Base-by-base conservation (phyloP, 202 grass and related monocot genomes). In the Cymbopogon flexuosus region DNA sequence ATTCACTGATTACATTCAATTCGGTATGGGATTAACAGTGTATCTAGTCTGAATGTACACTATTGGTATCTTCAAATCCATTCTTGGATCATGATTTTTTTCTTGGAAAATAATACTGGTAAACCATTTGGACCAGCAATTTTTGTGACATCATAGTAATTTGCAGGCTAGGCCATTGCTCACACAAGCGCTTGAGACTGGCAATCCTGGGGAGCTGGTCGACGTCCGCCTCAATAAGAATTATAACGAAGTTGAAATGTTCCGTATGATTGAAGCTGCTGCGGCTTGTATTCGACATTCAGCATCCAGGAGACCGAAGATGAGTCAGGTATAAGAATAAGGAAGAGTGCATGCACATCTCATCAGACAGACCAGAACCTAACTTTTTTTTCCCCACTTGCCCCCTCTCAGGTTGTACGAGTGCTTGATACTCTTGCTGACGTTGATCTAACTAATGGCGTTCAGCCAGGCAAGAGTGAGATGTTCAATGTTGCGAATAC, bases 221-320 rank as follows among this genome's bases (percentile, higher is more conserved):
- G 96, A 99, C 10, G 65, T 80, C 4, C 94, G 84, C 75, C 90
- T 99, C 3, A 41, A 79, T 33, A 91, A 72, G 2, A 93, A 91
- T 59, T 99, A 88, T n/a, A 87, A 91, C 2, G 85, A 94, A 75
- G 83, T 58, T 2, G 96, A 99, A 68, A 85, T 99, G 88, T 81
- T 95, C 79, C 90, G 73, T 10, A 95, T 93, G 96, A 91, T 99
- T 47, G 92, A 99, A 87, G 96, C 92, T 6, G 96, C 96, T 3
- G 96, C 96, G 8, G 92, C 92, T 80, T 99, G 96, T 54, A 87
- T 95, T 35, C 96, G 96, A 0, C 90, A 99, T 82, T 99, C 92
- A 18, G 88, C 96, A 34, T 71, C 96, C 11, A 76, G 79, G 75
- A 90, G 96, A 59, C 92, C 96, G 16, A 87, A 34, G 27, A 99